Evolutionary conservation across 495 filamentous ascomycete genomes (phyloP), one percentile per base, ranked within the genome.

Genomic region (Talaromyces nanjingensis): DNA sequence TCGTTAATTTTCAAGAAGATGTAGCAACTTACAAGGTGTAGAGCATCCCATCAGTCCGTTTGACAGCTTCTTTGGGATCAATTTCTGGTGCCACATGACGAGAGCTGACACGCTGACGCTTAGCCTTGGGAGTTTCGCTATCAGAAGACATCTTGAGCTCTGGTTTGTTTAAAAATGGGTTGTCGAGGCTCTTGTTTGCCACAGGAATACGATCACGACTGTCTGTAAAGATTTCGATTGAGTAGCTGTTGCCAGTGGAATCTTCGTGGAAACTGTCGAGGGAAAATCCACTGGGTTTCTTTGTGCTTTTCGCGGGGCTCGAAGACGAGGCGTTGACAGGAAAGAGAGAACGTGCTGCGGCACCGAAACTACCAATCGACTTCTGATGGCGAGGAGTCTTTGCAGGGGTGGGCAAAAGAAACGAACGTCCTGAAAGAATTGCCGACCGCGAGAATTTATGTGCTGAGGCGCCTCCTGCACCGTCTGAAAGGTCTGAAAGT

Each of bases 221-320:
- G 69, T 98, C 94, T 9, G 92, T 97, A 71, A 86, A 97, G 61
- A 98, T 96, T 67, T 85, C 75, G 65, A 98, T 91, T 11, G 83
- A 71, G 47, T 79, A 75, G n/a, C 71, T 67, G 25, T 65, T 71
- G 1, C 76, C 77, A 11, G 72, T 68, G 57, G 76, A 68, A 22
- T 88, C 83, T 22, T 84, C 86, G 33, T 73, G 78, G 69, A 89
- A 87, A 72, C 88, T 87, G 59, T 89, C 87, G n/a, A 96, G 71
- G 0, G 86, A 84, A 53, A 87, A 85, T 18, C 84, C 84, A n/a
- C 76, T 80, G 62, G 84, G 77, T 72, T 86, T 86, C 68, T 76
- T 82, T 57, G 68, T 63, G 65, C 80, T 84, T 65, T 84, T 82
- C 42, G 70, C 73, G 73, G 84, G 85, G 45, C 63, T 67, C 29